Evolutionary conservation across 2,329 filamentous ascomycete species (phyloP).

Genomic region (Colletotrichum scovillei): DNA sequence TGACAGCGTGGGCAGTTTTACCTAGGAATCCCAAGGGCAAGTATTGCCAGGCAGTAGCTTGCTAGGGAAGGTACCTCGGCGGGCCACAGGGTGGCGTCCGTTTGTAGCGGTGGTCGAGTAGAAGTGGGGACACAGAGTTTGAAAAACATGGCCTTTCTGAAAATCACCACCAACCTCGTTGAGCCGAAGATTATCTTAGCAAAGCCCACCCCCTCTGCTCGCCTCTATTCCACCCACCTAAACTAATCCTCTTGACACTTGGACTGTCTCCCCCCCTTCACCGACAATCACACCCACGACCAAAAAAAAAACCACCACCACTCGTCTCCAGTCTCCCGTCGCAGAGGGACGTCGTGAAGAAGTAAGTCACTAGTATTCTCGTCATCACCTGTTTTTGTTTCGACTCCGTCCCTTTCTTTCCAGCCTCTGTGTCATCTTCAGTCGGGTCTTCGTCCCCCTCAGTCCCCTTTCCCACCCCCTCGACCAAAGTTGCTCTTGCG

Average conservation of each 20-base stretch:
- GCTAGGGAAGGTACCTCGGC: conserved; percentile 19
- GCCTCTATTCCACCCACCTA: conserved; percentile 28
- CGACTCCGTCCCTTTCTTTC: background rate
- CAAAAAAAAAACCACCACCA: conserved; percentile 1
- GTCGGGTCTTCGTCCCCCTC: conserved; percentile 20
- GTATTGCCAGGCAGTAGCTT: conserved; percentile 1
- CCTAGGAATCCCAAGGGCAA: background rate
- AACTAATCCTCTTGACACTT: conserved; percentile 34
- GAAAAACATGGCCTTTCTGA: conserved; percentile 38
- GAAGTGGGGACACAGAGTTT: conserved; percentile 36
- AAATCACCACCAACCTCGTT: conserved; percentile 41
- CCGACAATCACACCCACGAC: conserved; percentile 34
- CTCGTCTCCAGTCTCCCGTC: conserved; percentile 19
- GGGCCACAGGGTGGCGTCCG: conserved; percentile 28
- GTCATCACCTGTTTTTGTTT: conserved; percentile 1
- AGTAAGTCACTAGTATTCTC: conserved; percentile 19
- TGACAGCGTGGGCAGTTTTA: conserved; percentile 10
- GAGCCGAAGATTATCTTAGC: conserved; percentile 33
- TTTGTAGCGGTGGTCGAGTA: conserved; percentile 32
- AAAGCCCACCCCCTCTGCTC: conserved; percentile 34
- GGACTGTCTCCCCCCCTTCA: conserved; percentile 33
- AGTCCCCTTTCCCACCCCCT: conserved; percentile 19
- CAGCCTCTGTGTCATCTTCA: conserved; percentile 24
- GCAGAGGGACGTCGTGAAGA: conserved; percentile 33
- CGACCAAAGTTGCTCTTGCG: conserved; percentile 34